Percentiles rank a stretch among this genome's conserved stretches.
These are phyloP conservation scores for Emmonsia crescens DNA, from an alignment of 2,329 filamentous ascomycete genomes.

Conservation along the genomic window DNA sequence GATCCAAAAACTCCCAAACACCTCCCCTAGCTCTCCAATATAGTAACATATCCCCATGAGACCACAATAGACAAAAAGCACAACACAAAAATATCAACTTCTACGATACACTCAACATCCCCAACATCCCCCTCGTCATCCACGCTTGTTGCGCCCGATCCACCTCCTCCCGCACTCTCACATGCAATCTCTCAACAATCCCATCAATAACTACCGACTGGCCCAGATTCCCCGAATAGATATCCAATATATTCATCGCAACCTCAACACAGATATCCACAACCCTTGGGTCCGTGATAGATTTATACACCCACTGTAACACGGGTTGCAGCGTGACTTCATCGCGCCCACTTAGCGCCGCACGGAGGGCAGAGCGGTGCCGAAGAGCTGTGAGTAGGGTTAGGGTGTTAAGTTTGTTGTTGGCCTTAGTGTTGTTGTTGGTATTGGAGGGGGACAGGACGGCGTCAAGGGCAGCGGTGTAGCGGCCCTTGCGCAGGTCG, in stretches of 20 bases:
- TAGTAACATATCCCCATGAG: not conserved
- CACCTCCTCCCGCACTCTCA: constrained; percentile 62
- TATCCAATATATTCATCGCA: constrained; percentile 67
- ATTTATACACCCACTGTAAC: constrained; percentile 67
- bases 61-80: not conserved
- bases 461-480: constrained; percentile 65
- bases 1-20: not conserved
- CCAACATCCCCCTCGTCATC: constrained; percentile 78
- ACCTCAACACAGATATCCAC: constrained; percentile 74
- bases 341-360: constrained; percentile 69
- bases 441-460: constrained; percentile 45
- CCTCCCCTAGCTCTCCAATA: not conserved
- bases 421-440: constrained; percentile 41
- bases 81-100: not conserved
- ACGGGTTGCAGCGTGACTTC: constrained; percentile 73
- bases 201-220: constrained; percentile 62
- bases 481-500: constrained; percentile 67
- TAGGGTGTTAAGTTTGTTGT: constrained; percentile 53
- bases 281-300: constrained; percentile 74
- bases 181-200: constrained; percentile 57
- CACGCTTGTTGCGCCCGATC: constrained; percentile 75
- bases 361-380: constrained; percentile 74
- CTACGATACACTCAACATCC: constrained; percentile 46
- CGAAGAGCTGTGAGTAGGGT: constrained; percentile 75
- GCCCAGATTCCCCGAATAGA: constrained; percentile 72